Conservation (phyloP, 768 basidiomycete genomes). For the Pulveroboletus sp. region DNA sequence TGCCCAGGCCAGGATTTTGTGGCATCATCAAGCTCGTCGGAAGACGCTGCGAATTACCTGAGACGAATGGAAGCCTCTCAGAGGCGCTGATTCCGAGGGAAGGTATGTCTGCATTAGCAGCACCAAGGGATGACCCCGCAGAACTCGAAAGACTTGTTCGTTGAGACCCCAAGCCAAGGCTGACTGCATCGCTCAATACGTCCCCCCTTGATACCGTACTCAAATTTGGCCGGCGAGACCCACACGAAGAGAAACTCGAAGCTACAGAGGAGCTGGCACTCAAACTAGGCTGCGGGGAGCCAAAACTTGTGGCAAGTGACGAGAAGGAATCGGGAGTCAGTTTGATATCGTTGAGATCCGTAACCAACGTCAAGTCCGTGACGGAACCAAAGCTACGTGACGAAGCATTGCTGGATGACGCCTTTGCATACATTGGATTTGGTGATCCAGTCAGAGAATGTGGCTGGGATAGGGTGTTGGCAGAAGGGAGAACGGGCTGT, state of each 20-base stretch:
- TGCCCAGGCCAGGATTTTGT: slow-evolving; percentile 4
- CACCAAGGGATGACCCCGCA: slow-evolving; percentile 17
- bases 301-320: slow-evolving; percentile 25
- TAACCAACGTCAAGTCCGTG: slow-evolving; percentile 23
- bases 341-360: slow-evolving; percentile 24
- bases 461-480: slow-evolving; percentile 24
- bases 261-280: slow-evolving; percentile 30
- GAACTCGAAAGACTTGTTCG: slow-evolving; percentile 21
- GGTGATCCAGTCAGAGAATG: slow-evolving; percentile 32
- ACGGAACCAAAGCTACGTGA: slow-evolving; percentile 13
- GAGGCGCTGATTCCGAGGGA: slow-evolving; percentile 12
- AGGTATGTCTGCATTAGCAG: slow-evolving; percentile 15
- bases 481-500: slow-evolving; percentile 21
- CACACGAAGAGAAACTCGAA: slow-evolving; percentile 23
- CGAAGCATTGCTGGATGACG: slow-evolving; percentile 22
- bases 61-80: slow-evolving; percentile 17
- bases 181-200: slow-evolving; percentile 11
- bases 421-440: slow-evolving; percentile 20
- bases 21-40: slow-evolving; percentile 1
- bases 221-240: slow-evolving; percentile 25
- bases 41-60: slow-evolving; percentile 11
- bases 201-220: slow-evolving; percentile 18
- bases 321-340: slow-evolving; percentile 25
- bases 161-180: slow-evolving; percentile 19
- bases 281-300: slow-evolving; percentile 25